phyloP scores from a whole-genome alignment of 148 eudicot species.

The Cornus florida region DNA sequence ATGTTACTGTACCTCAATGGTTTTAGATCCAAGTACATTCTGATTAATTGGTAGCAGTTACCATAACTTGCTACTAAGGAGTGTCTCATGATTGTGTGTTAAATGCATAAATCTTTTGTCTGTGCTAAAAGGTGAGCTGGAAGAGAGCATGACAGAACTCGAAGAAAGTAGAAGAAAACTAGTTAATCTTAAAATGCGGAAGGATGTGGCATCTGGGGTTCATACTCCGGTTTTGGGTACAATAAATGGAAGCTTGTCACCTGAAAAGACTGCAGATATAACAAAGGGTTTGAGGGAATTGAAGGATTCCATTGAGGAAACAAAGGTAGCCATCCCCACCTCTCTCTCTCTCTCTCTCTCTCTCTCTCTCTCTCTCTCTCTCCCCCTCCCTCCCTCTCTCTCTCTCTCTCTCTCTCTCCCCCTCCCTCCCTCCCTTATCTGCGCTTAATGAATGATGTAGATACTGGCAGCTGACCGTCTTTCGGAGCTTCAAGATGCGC shows the following conservation, averaged over 20 bases:
- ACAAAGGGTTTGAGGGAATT: constrained; percentile 60
- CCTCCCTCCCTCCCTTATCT: neutral
- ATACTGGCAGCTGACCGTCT: constrained; percentile 86
- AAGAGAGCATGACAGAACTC: constrained; percentile 76
- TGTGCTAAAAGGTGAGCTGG: constrained; percentile 69
- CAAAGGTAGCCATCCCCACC: constrained; percentile 48
- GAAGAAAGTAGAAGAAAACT: constrained; percentile 97
- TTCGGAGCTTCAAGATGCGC: constrained; percentile 87
- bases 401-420: neutral
- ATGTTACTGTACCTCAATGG: too few species aligned
- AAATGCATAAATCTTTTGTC: neutral
- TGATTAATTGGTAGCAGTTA: neutral
- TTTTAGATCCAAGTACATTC: neutral
- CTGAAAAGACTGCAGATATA: constrained; percentile 62
- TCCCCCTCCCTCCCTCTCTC: too few species aligned
- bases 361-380: neutral
- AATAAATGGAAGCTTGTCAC: constrained; percentile 74
- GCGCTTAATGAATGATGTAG: constrained; percentile 35
- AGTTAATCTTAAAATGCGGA: constrained; percentile 82
- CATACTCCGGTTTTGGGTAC: constrained; percentile 50
- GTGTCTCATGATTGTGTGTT: neutral
- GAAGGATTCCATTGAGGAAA: constrained; percentile 81
- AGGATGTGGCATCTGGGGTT: constrained; percentile 58
- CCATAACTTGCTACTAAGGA: neutral
- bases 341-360: too few species aligned